Percentiles rank a stretch among this genome's conserved stretches.
phyloP scores from a whole-genome alignment of 108 stramenopile species.

The Chaetoceros tenuissimus region DNA sequence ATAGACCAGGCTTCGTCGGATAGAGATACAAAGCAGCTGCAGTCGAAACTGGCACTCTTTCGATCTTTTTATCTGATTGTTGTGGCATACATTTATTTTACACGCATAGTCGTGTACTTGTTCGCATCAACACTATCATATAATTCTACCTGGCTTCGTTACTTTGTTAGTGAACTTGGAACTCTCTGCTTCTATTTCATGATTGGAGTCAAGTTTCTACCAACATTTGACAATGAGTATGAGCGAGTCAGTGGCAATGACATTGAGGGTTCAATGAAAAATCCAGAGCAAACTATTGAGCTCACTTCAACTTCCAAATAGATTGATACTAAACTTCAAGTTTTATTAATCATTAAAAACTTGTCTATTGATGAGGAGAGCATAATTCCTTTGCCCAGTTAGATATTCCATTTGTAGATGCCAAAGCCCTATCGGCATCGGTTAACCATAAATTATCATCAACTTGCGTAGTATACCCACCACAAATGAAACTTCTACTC shows the following conservation, averaged over 20 bases:
- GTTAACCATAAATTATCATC: not conserved
- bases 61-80: constrained; percentile 92
- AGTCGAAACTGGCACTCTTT: constrained; percentile 83
- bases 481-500: constrained; percentile 59
- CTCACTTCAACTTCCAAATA: no score
- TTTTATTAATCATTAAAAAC: no score
- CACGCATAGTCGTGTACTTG: constrained; percentile 90
- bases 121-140: constrained; percentile 80
- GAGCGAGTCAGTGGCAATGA: constrained; percentile 26
- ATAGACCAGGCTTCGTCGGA: not conserved
- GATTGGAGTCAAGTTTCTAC: constrained; percentile 81
- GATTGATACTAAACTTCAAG: no score
- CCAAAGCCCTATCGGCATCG: not conserved
- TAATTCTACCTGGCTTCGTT: constrained; percentile 81
- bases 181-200: constrained; percentile 87
- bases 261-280: constrained; percentile 5
- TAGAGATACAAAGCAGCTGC: constrained; percentile 27
- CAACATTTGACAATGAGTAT: constrained; percentile 79
- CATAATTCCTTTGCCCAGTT: not conserved
- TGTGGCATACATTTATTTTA: constrained; percentile 92
- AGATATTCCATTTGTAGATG: not conserved
- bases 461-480: not conserved
- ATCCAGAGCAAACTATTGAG: not conserved
- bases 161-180: constrained; percentile 72
- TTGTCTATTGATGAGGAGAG: no score